Percentiles rank a stretch among this genome's conserved stretches.
Evolutionary conservation across 192 early-diverging fungal species (phyloP).

Genomic region (Thoreauomyces humboldtii): DNA sequence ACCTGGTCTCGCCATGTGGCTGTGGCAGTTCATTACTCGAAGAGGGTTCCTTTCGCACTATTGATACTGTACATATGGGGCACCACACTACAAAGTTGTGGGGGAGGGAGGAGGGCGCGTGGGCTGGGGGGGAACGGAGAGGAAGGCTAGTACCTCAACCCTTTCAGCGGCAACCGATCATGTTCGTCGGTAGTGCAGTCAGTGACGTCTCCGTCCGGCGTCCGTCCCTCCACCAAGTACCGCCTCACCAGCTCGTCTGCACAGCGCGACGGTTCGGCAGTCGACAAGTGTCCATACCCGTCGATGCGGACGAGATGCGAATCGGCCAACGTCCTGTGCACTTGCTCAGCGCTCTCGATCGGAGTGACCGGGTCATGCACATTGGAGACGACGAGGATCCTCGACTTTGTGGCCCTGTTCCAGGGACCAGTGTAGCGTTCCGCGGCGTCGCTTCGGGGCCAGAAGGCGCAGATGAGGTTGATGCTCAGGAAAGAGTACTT

Average conservation of each 20-base stretch:
- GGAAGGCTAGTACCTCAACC: too few species aligned
- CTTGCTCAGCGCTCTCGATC: constrained; percentile 18
- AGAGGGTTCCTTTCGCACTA: too few species aligned
- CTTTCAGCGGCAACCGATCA: too few species aligned
- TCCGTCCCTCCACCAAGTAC: constrained; percentile 15
- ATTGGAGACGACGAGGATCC: constrained; percentile 37
- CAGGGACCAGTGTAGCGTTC: constrained; percentile 46
- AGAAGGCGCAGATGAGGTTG: constrained; percentile 21
- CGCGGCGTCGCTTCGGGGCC: constrained; percentile 25
- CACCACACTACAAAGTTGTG: too few species aligned
- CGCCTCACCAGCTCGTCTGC: constrained; percentile 21
- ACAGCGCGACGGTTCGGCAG: constrained; percentile 32
- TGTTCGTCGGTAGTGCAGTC: neutral
- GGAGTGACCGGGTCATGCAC: constrained; percentile 46
- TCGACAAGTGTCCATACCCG: constrained; percentile 42
- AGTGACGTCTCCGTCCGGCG: neutral
- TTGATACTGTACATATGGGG: too few species aligned
- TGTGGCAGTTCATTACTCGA: too few species aligned
- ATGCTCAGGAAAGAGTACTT: neutral
- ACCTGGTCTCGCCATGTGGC: too few species aligned
- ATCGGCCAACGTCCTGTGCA: constrained; percentile 20
- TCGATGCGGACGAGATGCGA: constrained; percentile 31
- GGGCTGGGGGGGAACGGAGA: too few species aligned
- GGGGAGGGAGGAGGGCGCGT: too few species aligned
- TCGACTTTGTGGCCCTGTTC: constrained; percentile 35